phyloP scores from a whole-genome alignment of 73 alveolate genomes.

The Stentor roeselii region DNA sequence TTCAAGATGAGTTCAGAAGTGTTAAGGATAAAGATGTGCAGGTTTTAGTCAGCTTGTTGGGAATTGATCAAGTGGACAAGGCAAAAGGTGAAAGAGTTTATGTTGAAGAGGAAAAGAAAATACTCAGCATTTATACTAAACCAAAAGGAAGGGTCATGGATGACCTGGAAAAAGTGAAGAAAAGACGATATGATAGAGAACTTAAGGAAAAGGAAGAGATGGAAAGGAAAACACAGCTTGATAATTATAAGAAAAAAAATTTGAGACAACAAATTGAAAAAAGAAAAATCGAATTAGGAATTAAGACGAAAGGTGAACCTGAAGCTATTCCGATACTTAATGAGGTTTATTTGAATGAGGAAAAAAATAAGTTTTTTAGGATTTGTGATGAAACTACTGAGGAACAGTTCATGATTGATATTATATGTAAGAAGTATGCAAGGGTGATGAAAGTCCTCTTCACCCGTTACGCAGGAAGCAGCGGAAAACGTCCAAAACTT shows the following conservation, averaged over 20 bases:
- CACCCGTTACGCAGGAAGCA: conserved; percentile 54
- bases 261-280: conserved; percentile 20
- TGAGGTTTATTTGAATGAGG: neutral
- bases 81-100: neutral
- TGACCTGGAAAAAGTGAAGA: conserved; percentile 34
- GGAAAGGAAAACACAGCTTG: neutral
- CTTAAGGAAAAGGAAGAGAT: neutral
- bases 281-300: conserved; percentile 20
- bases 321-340: neutral
- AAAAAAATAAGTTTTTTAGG: neutral
- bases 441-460: conserved; percentile 58
- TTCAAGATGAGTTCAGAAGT: neutral
- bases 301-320: neutral
- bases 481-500: conserved; percentile 21
- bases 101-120: neutral
- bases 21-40: neutral
- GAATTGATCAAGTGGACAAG: neutral
- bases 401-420: conserved; percentile 45
- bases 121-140: neutral
- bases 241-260: neutral
- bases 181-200: conserved; percentile 33
- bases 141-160: conserved; percentile 33
- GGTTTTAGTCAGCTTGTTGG: neutral
- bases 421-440: conserved; percentile 41
- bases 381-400: neutral